Conservation (phyloP, 2,329 filamentous ascomycete species). For the Xylariaceae sp. region DNA sequence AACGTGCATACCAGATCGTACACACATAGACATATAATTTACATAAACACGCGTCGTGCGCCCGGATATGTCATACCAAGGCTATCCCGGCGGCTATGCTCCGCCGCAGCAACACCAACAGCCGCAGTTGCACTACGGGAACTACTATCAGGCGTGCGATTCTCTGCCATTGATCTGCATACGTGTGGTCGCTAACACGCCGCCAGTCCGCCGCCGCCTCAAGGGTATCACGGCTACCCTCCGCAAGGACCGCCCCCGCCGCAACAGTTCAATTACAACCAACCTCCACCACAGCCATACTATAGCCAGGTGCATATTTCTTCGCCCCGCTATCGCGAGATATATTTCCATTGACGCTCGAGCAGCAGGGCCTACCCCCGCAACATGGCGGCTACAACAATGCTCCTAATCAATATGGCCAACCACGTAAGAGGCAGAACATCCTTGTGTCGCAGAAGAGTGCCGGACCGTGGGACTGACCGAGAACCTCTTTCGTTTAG, state of each 20-base stretch:
- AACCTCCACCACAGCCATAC: constrained; percentile 46
- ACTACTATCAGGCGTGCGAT: constrained; percentile 33
- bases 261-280: constrained; percentile 42
- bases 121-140: constrained; percentile 30
- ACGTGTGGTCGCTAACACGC: constrained; percentile 19
- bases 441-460: neutral
- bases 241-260: constrained; percentile 35
- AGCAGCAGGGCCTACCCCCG: constrained; percentile 38
- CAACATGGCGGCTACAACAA: constrained; percentile 41
- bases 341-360: constrained; percentile 20
- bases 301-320: constrained; percentile 39
- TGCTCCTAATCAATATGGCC: constrained; percentile 44
- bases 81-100: constrained; percentile 34
- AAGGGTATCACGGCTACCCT: constrained; percentile 44
- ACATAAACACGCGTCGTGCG: constrained; percentile 8
- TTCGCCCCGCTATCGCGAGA: neutral
- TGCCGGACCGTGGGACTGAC: constrained; percentile 12
- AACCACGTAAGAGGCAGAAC: constrained; percentile 41
- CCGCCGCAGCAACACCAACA: constrained; percentile 31
- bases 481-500: constrained; percentile 29
- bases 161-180: constrained; percentile 1
- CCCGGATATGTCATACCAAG: constrained; percentile 33
- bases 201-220: constrained; percentile 38
- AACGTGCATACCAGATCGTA: neutral
- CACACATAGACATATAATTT: constrained; percentile 1